These are phyloP conservation scores for Nepenthes mirabilis DNA, from an alignment of 148 eudicot genomes.

Conservation along the genomic window DNA sequence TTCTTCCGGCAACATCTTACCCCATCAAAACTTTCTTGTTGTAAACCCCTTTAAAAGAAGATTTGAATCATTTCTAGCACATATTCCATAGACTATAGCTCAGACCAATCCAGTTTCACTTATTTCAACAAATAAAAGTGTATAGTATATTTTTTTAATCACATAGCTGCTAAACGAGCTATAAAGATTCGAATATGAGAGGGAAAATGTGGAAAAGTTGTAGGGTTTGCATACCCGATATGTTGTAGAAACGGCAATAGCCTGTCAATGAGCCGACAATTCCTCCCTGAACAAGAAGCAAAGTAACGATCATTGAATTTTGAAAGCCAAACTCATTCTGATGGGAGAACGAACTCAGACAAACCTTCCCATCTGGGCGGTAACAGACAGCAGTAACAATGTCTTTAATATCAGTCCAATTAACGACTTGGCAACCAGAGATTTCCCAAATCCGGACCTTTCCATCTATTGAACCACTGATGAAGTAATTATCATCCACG, in stretches of 20 bases:
- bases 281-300: slow-evolving; percentile 45
- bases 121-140: too few relatives aligned
- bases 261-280: slow-evolving; percentile 70
- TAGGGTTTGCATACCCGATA: slow-evolving; percentile 29
- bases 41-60: too few relatives aligned
- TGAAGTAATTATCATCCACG: slow-evolving; percentile 58
- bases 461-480: slow-evolving; percentile 96
- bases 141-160: too few relatives aligned
- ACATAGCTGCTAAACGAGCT: too few relatives aligned
- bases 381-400: slow-evolving; percentile 85
- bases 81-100: too few relatives aligned
- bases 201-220: too few relatives aligned
- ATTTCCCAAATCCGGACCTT: slow-evolving; percentile 90
- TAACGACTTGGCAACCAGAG: slow-evolving; percentile 51
- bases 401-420: slow-evolving; percentile 78
- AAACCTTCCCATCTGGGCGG: slow-evolving; percentile 77
- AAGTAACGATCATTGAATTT: not conserved
- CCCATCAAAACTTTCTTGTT: too few relatives aligned
- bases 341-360: slow-evolving; percentile 7
- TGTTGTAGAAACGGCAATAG: slow-evolving; percentile 40
- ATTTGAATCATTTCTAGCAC: too few relatives aligned
- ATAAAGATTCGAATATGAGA: too few relatives aligned
- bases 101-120: too few relatives aligned
- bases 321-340: not conserved
- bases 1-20: too few relatives aligned